Evolutionary conservation across 441 rosid genomes (phyloP).

Genomic region (Viola pubescens): DNA sequence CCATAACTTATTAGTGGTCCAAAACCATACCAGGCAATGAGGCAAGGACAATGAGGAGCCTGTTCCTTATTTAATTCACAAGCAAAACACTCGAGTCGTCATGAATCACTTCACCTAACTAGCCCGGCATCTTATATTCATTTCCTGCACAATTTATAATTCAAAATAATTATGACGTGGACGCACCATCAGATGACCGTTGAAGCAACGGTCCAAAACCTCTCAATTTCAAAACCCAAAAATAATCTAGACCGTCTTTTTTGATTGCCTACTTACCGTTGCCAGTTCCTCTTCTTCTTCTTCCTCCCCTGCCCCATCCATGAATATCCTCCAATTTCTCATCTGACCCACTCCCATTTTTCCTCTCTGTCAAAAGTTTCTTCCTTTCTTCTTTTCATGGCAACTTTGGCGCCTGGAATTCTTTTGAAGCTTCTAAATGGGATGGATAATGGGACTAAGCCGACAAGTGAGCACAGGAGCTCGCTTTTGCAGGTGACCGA

Average conservation of each 20-base stretch:
- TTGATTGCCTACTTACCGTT: conserved; percentile 35
- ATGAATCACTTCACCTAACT: too few relatives aligned
- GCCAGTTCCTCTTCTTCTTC: conserved; percentile 11
- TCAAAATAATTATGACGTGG: conserved; percentile 6
- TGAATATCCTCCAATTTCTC: neutral
- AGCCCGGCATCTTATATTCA: neutral
- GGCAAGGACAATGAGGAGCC: too few relatives aligned
- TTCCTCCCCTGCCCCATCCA: conserved; percentile 4
- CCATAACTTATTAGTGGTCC: too few relatives aligned
- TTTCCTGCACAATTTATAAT: neutral
- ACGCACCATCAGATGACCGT: conserved; percentile 38
- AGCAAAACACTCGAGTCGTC: neutral
- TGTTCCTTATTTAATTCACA: neutral
- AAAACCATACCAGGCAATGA: too few relatives aligned
- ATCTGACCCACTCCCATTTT: neutral
- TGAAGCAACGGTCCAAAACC: conserved; percentile 46
- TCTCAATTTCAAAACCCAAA: conserved; percentile 24
- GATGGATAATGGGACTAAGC: conserved; percentile 73
- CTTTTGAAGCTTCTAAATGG: conserved; percentile 67
- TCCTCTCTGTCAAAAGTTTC: neutral
- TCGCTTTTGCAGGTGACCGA: conserved; percentile 82
- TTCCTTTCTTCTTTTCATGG: conserved; percentile 34
- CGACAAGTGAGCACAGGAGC: conserved; percentile 80
- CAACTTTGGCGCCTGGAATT: conserved; percentile 71
- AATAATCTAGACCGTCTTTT: neutral